Evolutionary conservation across 768 basidiomycete genomes (phyloP), one percentile per base, ranked within the genome.

Genomic region (Lepiota venenata): DNA sequence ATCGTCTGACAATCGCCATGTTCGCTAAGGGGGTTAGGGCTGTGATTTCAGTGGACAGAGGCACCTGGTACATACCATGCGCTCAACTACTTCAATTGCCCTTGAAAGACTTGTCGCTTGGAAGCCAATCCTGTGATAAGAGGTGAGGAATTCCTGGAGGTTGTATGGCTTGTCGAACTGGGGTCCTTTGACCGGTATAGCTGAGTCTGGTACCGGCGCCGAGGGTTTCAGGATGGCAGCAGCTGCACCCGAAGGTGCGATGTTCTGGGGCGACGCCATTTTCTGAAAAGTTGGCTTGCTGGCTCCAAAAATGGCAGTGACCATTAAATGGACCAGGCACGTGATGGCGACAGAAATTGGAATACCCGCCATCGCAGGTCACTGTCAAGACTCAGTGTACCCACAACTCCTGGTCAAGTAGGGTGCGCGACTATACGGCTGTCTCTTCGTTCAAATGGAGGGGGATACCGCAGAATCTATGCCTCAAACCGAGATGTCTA

Each of bases 41-140:
- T 62, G 47, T 25, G 53, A 46, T 42, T 35, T 47, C 32, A 47
- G 39, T 39, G 37, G 36, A 35, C 20, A 11, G 12, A 38, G 25
- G 43, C 27, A 21, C 44, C 21, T 18, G 20, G 27, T 27, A 61
- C 71, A 29, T 55, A 93, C 96, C 97, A 99, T 99, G 64, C 84
- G 84, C 67, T 98, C 87, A 22, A 98, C 89, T 49, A 97, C 87
- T 25, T 88, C 81, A 41, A 98, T 91, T 1, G 95, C 96, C 60
- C 78, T 83, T 2, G 90, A 90, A 2, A 99, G 73, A 54, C 91
- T 93, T 50, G 86, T 95, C n/a, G 97, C 97, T 69, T 99, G 97
- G 66, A 98, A 99, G 16, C 97, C 97, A 49, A 98, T 97, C 32
- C 85, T 81, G 64, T 90, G 84, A 72, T 97, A 99, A 63, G 82